phyloP scores from a whole-genome alignment of 345 rosid genomes.

The Noccaea caerulescens region DNA sequence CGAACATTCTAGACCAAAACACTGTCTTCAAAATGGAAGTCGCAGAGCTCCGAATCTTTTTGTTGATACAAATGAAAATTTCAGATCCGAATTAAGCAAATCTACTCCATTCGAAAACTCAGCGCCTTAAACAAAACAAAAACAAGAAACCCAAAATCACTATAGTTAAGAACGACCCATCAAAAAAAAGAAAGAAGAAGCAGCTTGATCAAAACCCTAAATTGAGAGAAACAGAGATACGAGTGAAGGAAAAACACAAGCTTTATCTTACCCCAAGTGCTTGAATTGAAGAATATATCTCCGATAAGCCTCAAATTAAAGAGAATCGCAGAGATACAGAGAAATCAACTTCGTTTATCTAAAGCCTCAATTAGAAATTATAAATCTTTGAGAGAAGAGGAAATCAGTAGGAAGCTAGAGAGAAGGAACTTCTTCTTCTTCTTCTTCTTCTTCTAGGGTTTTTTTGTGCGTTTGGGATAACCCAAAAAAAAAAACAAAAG shows the following conservation, averaged over 20 bases:
- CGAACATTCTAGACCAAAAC: constrained; percentile 35
- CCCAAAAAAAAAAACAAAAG: constrained; percentile 20
- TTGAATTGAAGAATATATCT: constrained; percentile 34
- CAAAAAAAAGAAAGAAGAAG: constrained; percentile 17
- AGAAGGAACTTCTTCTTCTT: constrained; percentile 17
- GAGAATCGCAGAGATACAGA: neutral
- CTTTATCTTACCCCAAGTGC: constrained; percentile 45
- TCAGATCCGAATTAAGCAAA: constrained; percentile 42
- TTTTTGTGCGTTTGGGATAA: constrained; percentile 27
- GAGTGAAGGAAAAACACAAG: constrained; percentile 23
- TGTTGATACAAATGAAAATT: constrained; percentile 18
- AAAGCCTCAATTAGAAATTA: constrained; percentile 7
- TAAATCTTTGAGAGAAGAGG: neutral
- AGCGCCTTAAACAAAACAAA: constrained; percentile 24
- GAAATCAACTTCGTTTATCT: constrained; percentile 33
- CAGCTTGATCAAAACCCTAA: constrained; percentile 53
- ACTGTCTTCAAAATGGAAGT: neutral
- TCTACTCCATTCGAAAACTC: constrained; percentile 30
- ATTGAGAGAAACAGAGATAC: constrained; percentile 27
- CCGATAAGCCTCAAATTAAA: constrained; percentile 15
- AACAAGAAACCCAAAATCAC: constrained; percentile 21
- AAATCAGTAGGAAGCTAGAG: constrained; percentile 23
- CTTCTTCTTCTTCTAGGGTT: constrained; percentile 47
- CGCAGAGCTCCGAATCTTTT: constrained; percentile 19
- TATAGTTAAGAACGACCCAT: constrained; percentile 9